Evolutionary conservation across 2,329 filamentous ascomycete species (phyloP).

Genomic region (Neospermospora avenae): DNA sequence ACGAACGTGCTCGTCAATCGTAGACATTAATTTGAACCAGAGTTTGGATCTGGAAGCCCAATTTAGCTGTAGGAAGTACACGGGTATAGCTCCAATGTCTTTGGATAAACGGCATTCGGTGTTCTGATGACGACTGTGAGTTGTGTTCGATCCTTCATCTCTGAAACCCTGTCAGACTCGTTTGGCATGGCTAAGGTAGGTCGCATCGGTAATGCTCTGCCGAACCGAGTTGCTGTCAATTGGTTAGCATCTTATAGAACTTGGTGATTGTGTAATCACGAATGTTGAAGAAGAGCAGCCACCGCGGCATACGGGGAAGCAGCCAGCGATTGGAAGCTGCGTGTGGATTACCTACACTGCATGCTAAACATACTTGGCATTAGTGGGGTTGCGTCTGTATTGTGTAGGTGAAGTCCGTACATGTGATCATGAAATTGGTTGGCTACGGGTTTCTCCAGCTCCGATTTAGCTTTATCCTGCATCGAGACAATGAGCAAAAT

Average conservation of each 20-base stretch:
- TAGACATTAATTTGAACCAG: neutral
- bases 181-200: neutral
- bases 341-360: slow-evolving; percentile 4
- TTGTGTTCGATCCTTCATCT: neutral
- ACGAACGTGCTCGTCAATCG: neutral
- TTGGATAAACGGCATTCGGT: slow-evolving; percentile 2
- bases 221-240: neutral
- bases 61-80: neutral
- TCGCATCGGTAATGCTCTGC: neutral
- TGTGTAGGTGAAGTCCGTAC: slow-evolving; percentile 1
- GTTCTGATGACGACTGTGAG: neutral
- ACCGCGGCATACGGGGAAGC: neutral
- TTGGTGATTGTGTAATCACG: neutral
- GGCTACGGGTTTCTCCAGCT: neutral
- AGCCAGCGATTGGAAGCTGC: neutral
- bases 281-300: neutral
- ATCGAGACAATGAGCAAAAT: neutral
- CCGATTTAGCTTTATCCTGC: neutral
- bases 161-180: neutral
- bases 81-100: neutral
- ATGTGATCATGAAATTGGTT: neutral
- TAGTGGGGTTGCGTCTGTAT: slow-evolving; percentile 1
- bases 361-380: neutral
- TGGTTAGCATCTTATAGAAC: neutral
- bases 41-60: neutral